Base-by-base conservation (phyloP, 768 basidiomycete species). In the Chiua virens region DNA sequence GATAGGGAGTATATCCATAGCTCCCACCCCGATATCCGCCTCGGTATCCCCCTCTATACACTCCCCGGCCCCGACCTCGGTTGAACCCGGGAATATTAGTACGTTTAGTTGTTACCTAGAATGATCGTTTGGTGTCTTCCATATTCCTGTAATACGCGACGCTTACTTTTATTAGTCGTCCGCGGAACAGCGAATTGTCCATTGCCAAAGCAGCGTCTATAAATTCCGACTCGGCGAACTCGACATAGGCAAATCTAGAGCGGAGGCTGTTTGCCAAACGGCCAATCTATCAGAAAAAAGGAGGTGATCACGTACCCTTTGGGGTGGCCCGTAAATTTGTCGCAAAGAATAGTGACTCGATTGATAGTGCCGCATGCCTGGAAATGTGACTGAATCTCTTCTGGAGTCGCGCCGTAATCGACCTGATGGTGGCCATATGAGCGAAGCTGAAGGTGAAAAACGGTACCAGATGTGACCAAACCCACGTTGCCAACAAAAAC, bases 251-350 rank as follows among this genome's bases (percentile, higher is more conserved):
- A 74, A 89, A 99, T 45, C 95, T 98, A 60, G 23, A 50, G 49
- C 27, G 53, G 50, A 45, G 40, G 42, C 55, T n/a, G 52, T 49
- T 50, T 30, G 34, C 49, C 47, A 42, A 21, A 50, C 36, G 28
- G 43, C 53, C 43, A 30, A 36, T 15, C 53, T 47, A n/a, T 23
- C 23, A 42, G 23, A 67, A 74, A 50, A 50, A 22, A 44, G 45
- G 43, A 18, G 34, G 34, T 34, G 34, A 15, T 15, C 54, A 54
- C 64, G 28, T 57, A 94, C 94, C 97, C 97, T 83, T 98, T 98
- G 42, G 97, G 96, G 74, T 98, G 95, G 42, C 97, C 97, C 21
- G 96, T 98, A 72, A 96, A 98, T 75, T 98, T 98, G 81, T 99
- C 97, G 71, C 96, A 98, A 25, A 99, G 85, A 64, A 99, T 99